Base-by-base conservation (phyloP, 2,329 filamentous ascomycete genomes). In the Pseudopyricularia javanii region DNA sequence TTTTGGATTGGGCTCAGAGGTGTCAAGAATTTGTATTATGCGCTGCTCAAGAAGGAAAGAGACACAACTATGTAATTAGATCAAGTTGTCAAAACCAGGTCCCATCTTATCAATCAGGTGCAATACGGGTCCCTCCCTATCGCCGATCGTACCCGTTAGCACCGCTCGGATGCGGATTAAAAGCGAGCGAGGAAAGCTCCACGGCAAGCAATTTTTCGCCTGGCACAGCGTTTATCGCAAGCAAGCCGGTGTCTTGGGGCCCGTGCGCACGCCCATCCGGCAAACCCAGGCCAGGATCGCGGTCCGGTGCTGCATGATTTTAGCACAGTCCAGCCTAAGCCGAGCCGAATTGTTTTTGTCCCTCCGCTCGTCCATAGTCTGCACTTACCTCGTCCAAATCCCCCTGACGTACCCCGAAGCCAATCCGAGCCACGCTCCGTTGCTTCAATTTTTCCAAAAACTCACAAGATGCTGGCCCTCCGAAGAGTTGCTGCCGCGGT, bases 381-480 rank as follows among this genome's bases (percentile, higher is more conserved):
- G n/a, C n/a, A n/a, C n/a, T n/a, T n/a, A n/a, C n/a, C n/a, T n/a
- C n/a, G n/a, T n/a, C n/a, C n/a, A 40, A 43, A 22, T 22, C 17
- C 17, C 37, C 37, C 37, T n/a, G 37, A 43, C 37, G 37, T n/a
- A 43, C 24, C 20, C 37, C 9, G 37, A 43, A 43, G 37, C 17
- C 20, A 12, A 43, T 43, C n/a, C 37, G 8, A 12, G 33, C 20
- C 30, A 22, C 7, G 33, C 50, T 51, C 50, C n/a, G 12, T 56
- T 59, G 57, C 57, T 54, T 59, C 62, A 56, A n/a, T n/a, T n/a
- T 34, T 61, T 71, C 37, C 37, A 43, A 20, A n/a, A n/a, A 43
- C 17, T 20, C 12, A 43, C 77, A 86, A 68, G 66, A 95, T 95
- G 90, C 77, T 95, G 73, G 83, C 86, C 72, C 75, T 86, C 69